Conservation (phyloP, 1,284 basidiomycete species). For the Heliocybe sulcata region DNA sequence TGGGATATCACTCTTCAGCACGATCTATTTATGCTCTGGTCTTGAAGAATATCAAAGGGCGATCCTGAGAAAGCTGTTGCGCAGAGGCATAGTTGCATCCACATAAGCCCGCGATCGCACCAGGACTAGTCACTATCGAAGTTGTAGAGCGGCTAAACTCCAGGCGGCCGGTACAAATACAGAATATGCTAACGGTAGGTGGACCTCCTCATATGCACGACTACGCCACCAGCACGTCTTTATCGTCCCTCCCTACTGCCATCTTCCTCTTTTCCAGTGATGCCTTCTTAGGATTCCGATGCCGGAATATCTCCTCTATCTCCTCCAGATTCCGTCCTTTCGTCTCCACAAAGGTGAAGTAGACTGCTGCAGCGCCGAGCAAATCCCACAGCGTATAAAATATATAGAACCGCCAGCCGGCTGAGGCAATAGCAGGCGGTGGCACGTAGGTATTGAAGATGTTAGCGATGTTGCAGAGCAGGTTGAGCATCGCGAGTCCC, state of each 20-base stretch:
- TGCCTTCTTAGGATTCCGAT: neutral
- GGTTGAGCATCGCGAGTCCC: neutral
- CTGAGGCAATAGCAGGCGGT: neutral
- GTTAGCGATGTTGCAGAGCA: neutral
- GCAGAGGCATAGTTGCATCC: too few relatives aligned
- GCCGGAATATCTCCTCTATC: neutral
- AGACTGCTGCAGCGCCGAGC: neutral
- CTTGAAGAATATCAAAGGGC: too few relatives aligned
- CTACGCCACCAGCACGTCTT: too few relatives aligned
- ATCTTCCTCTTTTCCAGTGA: neutral
- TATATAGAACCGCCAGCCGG: slow-evolving; percentile 1
- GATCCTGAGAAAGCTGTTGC: too few relatives aligned
- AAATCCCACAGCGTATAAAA: slow-evolving; percentile 1
- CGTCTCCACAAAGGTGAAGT: neutral
- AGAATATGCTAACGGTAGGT: too few relatives aligned
- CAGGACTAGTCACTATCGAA: too few relatives aligned
- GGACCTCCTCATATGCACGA: too few relatives aligned
- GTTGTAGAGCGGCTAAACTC: too few relatives aligned
- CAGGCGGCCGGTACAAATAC: too few relatives aligned
- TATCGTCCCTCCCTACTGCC: neutral
- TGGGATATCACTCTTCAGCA: too few relatives aligned
- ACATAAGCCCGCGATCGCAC: too few relatives aligned
- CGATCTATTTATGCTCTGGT: too few relatives aligned
- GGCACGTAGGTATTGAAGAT: slow-evolving; percentile 1
- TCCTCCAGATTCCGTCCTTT: slow-evolving; percentile 2